Conservation (phyloP, 2,329 filamentous ascomycete species). For the Huntiella abstrusa region DNA sequence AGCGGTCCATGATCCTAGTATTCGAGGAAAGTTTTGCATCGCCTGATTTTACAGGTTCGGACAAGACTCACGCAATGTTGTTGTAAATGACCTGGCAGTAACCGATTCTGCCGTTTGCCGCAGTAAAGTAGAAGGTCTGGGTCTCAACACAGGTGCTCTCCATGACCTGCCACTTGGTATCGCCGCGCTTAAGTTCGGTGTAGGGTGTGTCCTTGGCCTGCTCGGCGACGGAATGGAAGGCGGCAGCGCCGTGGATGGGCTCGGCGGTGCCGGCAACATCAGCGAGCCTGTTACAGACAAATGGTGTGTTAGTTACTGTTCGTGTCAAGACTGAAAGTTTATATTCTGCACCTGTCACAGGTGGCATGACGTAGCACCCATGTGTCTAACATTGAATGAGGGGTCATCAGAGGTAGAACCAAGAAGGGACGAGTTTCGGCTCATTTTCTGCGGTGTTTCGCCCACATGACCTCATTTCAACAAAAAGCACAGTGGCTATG, state of each 20-base stretch:
- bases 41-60: no score
- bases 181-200: conserved; percentile 57
- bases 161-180: conserved; percentile 66
- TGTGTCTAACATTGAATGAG: no score
- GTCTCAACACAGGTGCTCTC: conserved; percentile 85
- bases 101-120: conserved; percentile 56
- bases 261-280: conserved; percentile 89
- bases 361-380: no score
- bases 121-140: conserved; percentile 78
- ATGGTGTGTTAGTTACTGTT: conserved; percentile 1
- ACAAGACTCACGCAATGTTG: conserved; percentile 62
- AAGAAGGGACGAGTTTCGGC: conserved; percentile 3
- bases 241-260: conserved; percentile 80
- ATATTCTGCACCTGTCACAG: neutral
- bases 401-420: no score
- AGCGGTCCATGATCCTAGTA: no score
- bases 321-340: neutral
- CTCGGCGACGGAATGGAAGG: conserved; percentile 68
- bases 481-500: no score
- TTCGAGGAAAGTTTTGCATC: no score
- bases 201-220: conserved; percentile 63
- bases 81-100: conserved; percentile 92
- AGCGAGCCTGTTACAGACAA: conserved; percentile 31
- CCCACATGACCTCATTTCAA: no score
- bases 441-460: no score